A percentile compares a stretch with the other conserved stretches of the same genome.
phyloP scores from a whole-genome alignment of 2,329 filamentous ascomycete genomes.

The Cladosporium sphaerospermum region DNA sequence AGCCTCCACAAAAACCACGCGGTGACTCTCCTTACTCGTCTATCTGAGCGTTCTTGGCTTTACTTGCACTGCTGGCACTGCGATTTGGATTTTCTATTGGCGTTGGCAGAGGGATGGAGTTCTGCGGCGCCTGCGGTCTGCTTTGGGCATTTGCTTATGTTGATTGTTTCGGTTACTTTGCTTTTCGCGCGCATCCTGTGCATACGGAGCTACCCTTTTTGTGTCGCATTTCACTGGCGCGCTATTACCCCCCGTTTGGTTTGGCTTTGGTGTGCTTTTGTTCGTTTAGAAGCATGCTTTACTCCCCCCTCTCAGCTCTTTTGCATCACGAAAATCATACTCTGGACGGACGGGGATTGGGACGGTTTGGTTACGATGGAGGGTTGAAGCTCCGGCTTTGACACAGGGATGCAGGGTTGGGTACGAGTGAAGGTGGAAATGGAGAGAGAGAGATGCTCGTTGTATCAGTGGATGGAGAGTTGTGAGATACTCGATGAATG shows the following conservation, averaged over 20 bases:
- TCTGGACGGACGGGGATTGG: not conserved
- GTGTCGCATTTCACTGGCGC: constrained; percentile 11
- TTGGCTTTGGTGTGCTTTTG: not conserved
- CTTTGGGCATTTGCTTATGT: not conserved
- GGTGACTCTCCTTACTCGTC: constrained; percentile 7
- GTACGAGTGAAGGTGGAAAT: not conserved
- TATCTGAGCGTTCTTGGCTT: constrained; percentile 8
- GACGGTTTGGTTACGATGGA: not conserved
- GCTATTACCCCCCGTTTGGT: constrained; percentile 7
- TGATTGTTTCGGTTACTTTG: not conserved
- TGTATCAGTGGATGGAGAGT: not conserved
- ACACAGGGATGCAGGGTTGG: not conserved
- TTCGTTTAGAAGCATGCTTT: not conserved
- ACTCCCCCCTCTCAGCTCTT: not conserved
- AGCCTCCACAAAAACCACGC: not conserved
- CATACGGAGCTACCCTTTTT: not conserved
- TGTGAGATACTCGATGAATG: no score
- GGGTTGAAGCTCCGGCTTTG: not conserved
- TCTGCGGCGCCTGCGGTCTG: constrained; percentile 6
- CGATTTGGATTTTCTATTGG: not conserved
- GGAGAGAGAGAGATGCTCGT: not conserved
- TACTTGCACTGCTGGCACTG: not conserved
- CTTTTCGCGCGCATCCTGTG: not conserved
- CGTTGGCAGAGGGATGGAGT: not conserved
- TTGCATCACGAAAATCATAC: not conserved